Percentiles rank a stretch among this genome's conserved stretches.
These are phyloP conservation scores for Eucalyptus tenuipes DNA, from an alignment of 345 rosid species.

Conservation along the genomic window DNA sequence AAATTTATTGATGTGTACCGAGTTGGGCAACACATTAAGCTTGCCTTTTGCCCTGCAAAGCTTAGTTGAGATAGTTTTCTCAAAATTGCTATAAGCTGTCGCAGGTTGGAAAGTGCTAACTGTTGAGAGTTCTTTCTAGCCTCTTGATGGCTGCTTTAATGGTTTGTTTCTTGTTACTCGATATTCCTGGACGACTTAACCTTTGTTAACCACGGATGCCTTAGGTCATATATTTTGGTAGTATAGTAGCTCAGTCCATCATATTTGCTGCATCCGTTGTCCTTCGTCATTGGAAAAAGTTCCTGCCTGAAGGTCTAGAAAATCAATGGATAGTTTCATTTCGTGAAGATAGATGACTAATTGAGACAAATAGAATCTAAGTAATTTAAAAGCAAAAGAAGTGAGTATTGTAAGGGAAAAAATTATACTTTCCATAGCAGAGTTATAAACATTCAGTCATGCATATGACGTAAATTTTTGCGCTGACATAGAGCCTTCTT, in stretches of 20 bases:
- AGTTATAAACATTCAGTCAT: too few relatives aligned
- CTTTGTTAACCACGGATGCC: constrained; percentile 31
- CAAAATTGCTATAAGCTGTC: neutral
- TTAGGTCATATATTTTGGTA: constrained; percentile 18
- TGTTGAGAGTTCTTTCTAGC: neutral
- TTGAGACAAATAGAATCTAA: neutral
- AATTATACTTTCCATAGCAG: neutral
- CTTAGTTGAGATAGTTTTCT: neutral
- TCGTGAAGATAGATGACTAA: too few relatives aligned
- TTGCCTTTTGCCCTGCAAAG: neutral
- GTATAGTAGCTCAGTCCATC: constrained; percentile 11
- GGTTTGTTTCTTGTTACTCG: constrained; percentile 31
- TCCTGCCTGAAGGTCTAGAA: constrained; percentile 8
- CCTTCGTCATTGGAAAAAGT: constrained; percentile 17
- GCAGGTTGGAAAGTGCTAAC: neutral
- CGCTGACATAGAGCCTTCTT: neutral
- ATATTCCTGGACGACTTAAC: constrained; percentile 5
- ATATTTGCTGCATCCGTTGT: constrained; percentile 11
- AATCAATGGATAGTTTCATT: neutral
- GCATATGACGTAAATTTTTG: neutral
- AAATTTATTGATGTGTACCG: neutral
- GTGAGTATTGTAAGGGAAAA: neutral
- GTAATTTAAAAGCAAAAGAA: too few relatives aligned
- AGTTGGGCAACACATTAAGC: neutral
- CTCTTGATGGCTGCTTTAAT: constrained; percentile 1